Conservation (phyloP, 176 grass and related monocot species). For the Ampelocalamus luodianensis region DNA sequence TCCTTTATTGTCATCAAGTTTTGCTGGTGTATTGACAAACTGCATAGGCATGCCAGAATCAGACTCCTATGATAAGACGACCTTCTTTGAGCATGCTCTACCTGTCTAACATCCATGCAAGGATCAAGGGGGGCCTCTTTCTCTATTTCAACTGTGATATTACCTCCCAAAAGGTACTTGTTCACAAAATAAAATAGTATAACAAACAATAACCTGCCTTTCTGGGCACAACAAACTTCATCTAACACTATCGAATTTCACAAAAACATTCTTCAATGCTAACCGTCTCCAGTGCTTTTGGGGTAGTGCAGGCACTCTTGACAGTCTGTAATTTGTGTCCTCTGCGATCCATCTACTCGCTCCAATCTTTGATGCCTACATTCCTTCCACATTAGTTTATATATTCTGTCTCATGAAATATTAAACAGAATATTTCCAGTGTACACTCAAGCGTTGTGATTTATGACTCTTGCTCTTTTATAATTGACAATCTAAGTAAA, state of each 20-base stretch:
- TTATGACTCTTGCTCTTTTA: background rate
- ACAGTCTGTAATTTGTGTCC: background rate
- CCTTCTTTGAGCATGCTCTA: constrained; percentile 3
- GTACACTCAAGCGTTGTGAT: background rate
- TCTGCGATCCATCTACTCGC: constrained; percentile 2
- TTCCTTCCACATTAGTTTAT: constrained; percentile 9
- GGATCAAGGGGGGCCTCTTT: background rate
- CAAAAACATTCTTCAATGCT: background rate
- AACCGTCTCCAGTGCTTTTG: background rate
- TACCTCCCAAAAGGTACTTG: background rate
- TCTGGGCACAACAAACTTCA: background rate
- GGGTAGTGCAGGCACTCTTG: background rate
- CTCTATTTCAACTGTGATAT: constrained; percentile 4
- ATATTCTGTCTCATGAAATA: background rate
- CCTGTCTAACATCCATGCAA: background rate
- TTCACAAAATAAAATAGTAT: background rate
- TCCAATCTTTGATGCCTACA: background rate
- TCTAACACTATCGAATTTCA: background rate
- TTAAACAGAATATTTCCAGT: background rate
- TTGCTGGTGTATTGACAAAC: background rate
- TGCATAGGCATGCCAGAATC: background rate
- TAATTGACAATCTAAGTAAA: background rate
- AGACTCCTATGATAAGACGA: background rate
- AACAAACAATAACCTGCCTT: background rate
- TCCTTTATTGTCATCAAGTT: background rate